Percentiles rank a stretch among this genome's conserved stretches.
These are phyloP conservation scores for Melampsora abietis-canadensis DNA, from an alignment of 1,284 basidiomycete genomes.

Conservation along the genomic window DNA sequence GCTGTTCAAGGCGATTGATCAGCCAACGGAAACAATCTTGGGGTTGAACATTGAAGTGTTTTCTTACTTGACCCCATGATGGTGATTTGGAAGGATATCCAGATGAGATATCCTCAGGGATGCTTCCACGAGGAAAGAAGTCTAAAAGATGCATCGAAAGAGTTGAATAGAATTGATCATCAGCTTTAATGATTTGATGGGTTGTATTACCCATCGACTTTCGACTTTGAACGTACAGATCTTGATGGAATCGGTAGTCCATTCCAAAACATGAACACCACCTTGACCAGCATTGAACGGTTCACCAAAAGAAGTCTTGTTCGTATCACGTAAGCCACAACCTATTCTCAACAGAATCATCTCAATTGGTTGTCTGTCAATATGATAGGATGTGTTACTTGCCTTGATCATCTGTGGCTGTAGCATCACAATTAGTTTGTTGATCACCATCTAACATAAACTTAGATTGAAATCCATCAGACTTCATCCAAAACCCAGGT, in stretches of 20 bases:
- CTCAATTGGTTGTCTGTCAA: no score
- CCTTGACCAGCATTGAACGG: slow-evolving; percentile 46
- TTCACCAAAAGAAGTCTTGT: slow-evolving; percentile 44
- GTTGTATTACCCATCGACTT: neutral
- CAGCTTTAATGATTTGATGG: no score
- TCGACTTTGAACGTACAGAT: neutral
- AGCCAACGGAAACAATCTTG: no score
- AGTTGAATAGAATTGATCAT: no score
- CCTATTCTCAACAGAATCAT: neutral
- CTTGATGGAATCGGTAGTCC: slow-evolving; percentile 45
- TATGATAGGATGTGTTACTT: no score
- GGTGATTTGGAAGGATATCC: no score
- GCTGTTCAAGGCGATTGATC: neutral
- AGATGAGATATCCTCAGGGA: no score
- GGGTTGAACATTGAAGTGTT: no score
- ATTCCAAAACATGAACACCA: slow-evolving; percentile 47
- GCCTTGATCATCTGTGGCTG: neutral
- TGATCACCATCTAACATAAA: neutral
- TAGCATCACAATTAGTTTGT: neutral
- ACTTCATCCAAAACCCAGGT: neutral
- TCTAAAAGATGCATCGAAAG: no score
- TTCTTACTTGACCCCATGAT: no score
- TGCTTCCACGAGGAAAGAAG: no score
- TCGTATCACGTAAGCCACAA: slow-evolving; percentile 23
- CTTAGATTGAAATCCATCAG: neutral